Conservation (phyloP, 306 rosid genomes). For the Vigna radiata region DNA sequence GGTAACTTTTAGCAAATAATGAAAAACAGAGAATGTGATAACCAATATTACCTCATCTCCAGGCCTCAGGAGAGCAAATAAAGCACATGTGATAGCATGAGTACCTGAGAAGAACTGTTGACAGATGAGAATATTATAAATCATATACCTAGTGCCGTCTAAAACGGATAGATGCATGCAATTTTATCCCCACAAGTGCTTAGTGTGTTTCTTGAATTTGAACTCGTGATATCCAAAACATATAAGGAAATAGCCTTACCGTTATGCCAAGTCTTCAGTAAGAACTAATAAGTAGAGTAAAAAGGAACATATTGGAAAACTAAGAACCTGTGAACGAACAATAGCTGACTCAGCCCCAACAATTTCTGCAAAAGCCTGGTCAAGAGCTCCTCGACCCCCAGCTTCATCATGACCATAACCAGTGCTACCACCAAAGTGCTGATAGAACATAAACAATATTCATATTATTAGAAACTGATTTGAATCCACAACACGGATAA, state of each 20-base stretch:
- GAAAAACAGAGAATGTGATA: constrained; percentile 35
- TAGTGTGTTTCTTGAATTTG: background rate
- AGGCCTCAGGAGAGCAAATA: constrained; percentile 83
- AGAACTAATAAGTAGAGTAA: constrained; percentile 15
- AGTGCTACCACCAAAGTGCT: constrained; percentile 93
- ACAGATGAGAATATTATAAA: constrained; percentile 40
- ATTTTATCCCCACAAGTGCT: background rate
- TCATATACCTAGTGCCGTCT: background rate
- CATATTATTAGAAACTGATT: constrained; percentile 34
- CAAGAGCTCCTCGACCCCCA: constrained; percentile 97
- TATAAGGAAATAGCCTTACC: background rate
- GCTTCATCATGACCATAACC: constrained; percentile 99
- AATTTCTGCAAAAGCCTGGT: constrained; percentile 88
- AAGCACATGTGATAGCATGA: constrained; percentile 92
- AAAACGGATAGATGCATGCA: background rate
- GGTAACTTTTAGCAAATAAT: constrained; percentile 28
- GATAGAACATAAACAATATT: constrained; percentile 31
- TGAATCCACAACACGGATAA: constrained; percentile 4
- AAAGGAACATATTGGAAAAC: constrained; percentile 28
- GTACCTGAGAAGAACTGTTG: constrained; percentile 98
- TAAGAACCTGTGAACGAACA: constrained; percentile 90
- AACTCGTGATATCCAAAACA: background rate
- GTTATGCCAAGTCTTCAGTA: background rate
- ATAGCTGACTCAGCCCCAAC: constrained; percentile 92
- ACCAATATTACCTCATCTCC: constrained; percentile 81